Percentiles rank a stretch among this genome's conserved stretches.
phyloP scores from a whole-genome alignment of 2,329 filamentous ascomycete species.

The Fusarium verticillioides region DNA sequence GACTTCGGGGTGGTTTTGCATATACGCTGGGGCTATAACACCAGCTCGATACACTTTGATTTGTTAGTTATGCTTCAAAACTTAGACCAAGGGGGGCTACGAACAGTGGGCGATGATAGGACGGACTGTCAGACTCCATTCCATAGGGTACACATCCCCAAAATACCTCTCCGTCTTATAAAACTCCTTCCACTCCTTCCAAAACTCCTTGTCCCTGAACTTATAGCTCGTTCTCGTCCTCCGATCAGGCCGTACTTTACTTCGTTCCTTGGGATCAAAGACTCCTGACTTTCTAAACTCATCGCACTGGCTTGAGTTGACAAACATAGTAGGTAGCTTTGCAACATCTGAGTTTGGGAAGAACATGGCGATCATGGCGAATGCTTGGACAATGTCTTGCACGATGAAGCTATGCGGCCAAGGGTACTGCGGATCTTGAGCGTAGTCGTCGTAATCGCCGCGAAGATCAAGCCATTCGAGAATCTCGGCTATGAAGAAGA shows the following conservation, averaged over 20 bases:
- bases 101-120: conserved; percentile 41
- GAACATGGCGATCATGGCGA: conserved; percentile 43
- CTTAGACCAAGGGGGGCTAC: neutral
- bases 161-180: conserved; percentile 19
- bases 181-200: conserved; percentile 39
- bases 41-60: conserved; percentile 42
- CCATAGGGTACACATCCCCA: conserved; percentile 40
- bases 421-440: conserved; percentile 18
- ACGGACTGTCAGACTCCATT: conserved; percentile 44
- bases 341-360: conserved; percentile 32
- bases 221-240: conserved; percentile 40
- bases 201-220: conserved; percentile 38
- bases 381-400: conserved; percentile 42
- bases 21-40: conserved; percentile 37
- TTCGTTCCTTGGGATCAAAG: conserved; percentile 38
- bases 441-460: conserved; percentile 31
- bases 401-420: conserved; percentile 45
- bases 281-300: conserved; percentile 31
- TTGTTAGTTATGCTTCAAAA: conserved; percentile 7
- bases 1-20: conserved; percentile 32
- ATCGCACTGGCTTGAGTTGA: conserved; percentile 29
- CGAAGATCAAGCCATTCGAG: conserved; percentile 40
- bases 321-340: conserved; percentile 26
- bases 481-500: conserved; percentile 38
- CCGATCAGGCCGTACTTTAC: conserved; percentile 36